Conservation (phyloP, 2,329 filamentous ascomycete species). For the Botryotinia calthae region DNA sequence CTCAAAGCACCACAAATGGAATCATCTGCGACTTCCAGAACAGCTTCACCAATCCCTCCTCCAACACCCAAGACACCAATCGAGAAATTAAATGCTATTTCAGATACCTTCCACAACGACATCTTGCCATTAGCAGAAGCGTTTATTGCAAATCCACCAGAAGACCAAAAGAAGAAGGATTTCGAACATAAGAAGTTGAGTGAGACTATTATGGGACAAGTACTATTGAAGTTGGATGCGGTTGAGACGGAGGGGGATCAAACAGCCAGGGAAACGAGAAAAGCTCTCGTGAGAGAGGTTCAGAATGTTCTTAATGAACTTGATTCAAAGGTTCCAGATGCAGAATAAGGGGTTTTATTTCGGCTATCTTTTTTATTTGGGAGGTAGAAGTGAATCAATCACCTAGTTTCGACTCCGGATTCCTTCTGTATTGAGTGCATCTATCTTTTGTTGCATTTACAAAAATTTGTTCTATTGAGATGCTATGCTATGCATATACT, state of each 20-base stretch:
- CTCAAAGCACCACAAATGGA: constrained; percentile 34
- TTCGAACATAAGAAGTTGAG: constrained; percentile 74
- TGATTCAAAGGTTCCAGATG: constrained; percentile 44
- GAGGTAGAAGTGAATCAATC: not conserved
- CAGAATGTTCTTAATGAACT: constrained; percentile 64
- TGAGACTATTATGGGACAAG: constrained; percentile 73
- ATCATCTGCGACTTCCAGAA: constrained; percentile 35
- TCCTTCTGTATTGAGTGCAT: not conserved
- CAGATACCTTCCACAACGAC: constrained; percentile 59
- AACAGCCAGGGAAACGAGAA: constrained; percentile 63
- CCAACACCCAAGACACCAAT: constrained; percentile 46
- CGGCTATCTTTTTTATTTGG: not conserved
- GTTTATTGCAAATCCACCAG: constrained; percentile 61
- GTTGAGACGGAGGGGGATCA: constrained; percentile 70
- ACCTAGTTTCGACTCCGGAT: not conserved
- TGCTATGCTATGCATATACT: not conserved
- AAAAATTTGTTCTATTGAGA: not conserved
- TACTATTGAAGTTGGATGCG: constrained; percentile 72
- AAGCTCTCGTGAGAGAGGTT: constrained; percentile 69
- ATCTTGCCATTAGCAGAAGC: constrained; percentile 64
- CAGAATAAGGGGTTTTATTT: not conserved
- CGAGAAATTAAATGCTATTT: constrained; percentile 66
- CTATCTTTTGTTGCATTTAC: not conserved
- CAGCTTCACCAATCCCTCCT: constrained; percentile 33
- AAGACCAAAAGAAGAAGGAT: constrained; percentile 62